A percentile compares a stretch with the other conserved stretches of the same genome.
Conservation (phyloP, 495 filamentous ascomycete species). For the Podospora bellae-mahoneyi region DNA sequence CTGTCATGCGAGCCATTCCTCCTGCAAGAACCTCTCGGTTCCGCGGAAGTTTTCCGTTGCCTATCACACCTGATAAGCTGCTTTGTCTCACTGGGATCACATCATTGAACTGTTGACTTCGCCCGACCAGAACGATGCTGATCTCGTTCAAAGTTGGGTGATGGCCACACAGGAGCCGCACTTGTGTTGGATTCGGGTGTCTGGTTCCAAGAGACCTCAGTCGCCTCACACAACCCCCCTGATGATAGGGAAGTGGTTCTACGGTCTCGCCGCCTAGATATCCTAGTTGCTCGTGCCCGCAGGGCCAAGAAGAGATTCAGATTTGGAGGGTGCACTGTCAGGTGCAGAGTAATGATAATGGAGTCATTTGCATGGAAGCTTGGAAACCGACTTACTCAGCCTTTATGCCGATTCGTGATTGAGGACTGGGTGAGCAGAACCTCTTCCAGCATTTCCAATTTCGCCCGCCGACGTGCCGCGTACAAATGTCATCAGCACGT, state of each 20-base stretch:
- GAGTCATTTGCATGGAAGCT: background rate
- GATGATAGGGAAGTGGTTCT: background rate
- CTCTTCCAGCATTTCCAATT: background rate
- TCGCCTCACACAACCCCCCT: background rate
- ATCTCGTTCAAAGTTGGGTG: background rate
- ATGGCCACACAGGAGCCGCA: background rate
- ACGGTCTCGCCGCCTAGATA: background rate
- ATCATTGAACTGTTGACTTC: background rate
- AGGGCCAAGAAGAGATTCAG: background rate
- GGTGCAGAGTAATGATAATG: background rate
- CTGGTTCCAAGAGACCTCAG: background rate
- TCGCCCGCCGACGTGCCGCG: background rate
- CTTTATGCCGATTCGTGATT: background rate
- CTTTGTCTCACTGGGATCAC: background rate
- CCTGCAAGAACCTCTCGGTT: background rate
- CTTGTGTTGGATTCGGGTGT: background rate
- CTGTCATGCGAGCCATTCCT: background rate
- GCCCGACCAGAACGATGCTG: background rate
- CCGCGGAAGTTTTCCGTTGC: background rate
- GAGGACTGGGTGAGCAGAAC: background rate
- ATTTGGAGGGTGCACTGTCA: background rate
- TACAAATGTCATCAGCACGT: no score
- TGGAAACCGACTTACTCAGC: background rate
- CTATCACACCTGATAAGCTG: background rate
- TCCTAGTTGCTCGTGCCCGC: background rate